Conservation (phyloP, 768 basidiomycete genomes). For the Paxillus rubicundulus region DNA sequence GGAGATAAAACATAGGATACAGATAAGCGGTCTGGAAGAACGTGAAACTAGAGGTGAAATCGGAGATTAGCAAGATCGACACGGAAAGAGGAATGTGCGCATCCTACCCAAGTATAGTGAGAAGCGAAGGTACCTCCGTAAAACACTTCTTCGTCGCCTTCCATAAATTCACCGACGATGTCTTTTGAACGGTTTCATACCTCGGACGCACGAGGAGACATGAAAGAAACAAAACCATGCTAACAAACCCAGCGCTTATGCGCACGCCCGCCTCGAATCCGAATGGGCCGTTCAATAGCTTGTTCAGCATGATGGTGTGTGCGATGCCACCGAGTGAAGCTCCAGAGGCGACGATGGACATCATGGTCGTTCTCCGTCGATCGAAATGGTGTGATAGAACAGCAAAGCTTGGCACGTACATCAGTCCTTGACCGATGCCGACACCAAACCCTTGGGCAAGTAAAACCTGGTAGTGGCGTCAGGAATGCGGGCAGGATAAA, state of each 20-base stretch:
- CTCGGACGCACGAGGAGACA: slow-evolving; percentile 39
- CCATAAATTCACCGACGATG: slow-evolving; percentile 10
- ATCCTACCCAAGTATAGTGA: slow-evolving; percentile 24
- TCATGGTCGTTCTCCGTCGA: slow-evolving; percentile 39
- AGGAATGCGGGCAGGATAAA: not conserved
- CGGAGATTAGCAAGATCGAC: not conserved
- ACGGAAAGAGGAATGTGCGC: not conserved
- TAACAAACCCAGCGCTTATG: slow-evolving; percentile 40
- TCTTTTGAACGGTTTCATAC: slow-evolving; percentile 6
- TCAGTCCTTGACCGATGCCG: slow-evolving; percentile 42
- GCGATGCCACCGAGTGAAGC: slow-evolving; percentile 53
- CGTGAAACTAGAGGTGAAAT: slow-evolving; percentile 12
- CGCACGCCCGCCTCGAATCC: slow-evolving; percentile 44
- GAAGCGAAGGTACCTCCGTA: slow-evolving; percentile 21
- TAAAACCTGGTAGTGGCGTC: slow-evolving; percentile 31
- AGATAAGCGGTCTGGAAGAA: slow-evolving; percentile 40
- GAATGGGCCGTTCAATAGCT: slow-evolving; percentile 36
- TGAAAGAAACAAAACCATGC: slow-evolving; percentile 35
- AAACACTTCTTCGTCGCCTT: slow-evolving; percentile 22
- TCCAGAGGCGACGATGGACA: slow-evolving; percentile 46
- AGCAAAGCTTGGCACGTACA: slow-evolving; percentile 44
- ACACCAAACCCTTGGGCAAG: slow-evolving; percentile 45
- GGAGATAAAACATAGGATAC: slow-evolving; percentile 58
- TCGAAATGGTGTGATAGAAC: slow-evolving; percentile 47
- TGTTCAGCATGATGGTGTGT: slow-evolving; percentile 63